Base-by-base conservation (phyloP, 352 stramenopile species). In the Pythium brachiatum region DNA sequence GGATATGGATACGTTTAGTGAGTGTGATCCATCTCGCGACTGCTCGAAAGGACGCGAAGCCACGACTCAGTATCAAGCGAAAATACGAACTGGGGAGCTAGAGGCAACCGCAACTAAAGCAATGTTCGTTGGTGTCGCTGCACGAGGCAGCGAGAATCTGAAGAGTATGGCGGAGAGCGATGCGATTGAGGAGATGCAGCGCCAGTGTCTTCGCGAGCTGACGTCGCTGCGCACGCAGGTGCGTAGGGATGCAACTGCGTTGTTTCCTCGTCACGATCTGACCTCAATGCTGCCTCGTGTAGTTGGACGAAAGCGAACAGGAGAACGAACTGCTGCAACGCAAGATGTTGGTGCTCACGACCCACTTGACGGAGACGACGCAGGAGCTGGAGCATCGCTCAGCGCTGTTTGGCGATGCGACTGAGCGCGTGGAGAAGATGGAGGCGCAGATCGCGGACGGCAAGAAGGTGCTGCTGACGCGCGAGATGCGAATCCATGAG, bases 401-500 rank as follows among this genome's bases (percentile, higher is more conserved):
- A 70, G 62, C 55, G 43, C 76, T 90, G n/a, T 83, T 78, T 41
- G 68, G 53, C 15, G 74, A 88, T 20, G 68, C 73, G 16, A 74
- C 80, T 43, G 69, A 66, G 23, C 74, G 76, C 39, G 71, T 79
- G 15, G 80, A 79, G 44, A 60, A 32, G 5, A 57, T 81, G 18
- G 77, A 89, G 56, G 39, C 48, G 15, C 75, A 79, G 15, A 60
- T 78, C 13, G 60, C 54, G 0, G 70, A 84, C n/a, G 75, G 72
- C 16, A 83, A 81, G 60, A 75, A 79, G 48, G 64, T 70, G 12
- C 34, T 88, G n/a, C 68, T 89, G 47, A 85, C 71, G 27, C 73
- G 68, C 27, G 79, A 90, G 55, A 88, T 90, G 78, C 73, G 82
- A 27, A 62, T 83, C 41, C 72, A 88, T 43, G 78, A 86, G 12